Evolutionary conservation across 2,329 filamentous ascomycete genomes (phyloP).

Genomic region (Penicillium sp.): DNA sequence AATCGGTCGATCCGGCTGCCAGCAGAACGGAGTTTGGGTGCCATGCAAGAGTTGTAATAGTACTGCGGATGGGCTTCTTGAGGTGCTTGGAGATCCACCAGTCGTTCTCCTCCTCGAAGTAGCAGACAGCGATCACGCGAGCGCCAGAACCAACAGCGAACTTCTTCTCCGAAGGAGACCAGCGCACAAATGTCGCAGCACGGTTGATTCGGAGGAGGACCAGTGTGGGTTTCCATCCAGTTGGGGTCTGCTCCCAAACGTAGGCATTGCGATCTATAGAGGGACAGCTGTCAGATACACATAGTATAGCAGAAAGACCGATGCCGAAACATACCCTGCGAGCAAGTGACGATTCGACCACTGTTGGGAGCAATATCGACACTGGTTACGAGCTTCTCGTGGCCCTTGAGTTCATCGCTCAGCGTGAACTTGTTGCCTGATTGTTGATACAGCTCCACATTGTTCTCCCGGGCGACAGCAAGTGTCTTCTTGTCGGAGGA

Average conservation of each 20-base stretch:
- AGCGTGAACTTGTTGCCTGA: slow-evolving; percentile 72
- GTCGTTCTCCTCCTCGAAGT: slow-evolving; percentile 98
- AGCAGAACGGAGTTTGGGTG: slow-evolving; percentile 96
- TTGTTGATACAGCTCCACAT: slow-evolving; percentile 80
- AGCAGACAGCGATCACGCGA: slow-evolving; percentile 91
- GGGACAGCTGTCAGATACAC: background rate
- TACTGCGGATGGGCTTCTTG: slow-evolving; percentile 98
- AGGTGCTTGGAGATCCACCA: slow-evolving; percentile 99
- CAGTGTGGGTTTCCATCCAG: slow-evolving; percentile 93
- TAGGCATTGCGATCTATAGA: slow-evolving; percentile 85
- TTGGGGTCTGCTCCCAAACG: slow-evolving; percentile 92
- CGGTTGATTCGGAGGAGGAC: slow-evolving; percentile 96
- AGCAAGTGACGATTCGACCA: slow-evolving; percentile 95
- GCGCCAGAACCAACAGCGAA: slow-evolving; percentile 97
- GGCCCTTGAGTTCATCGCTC: slow-evolving; percentile 88
- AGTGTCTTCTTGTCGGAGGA: slow-evolving; percentile 84
- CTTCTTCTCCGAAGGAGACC: slow-evolving; percentile 94
- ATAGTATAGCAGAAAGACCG: background rate
- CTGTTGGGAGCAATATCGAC: slow-evolving; percentile 90
- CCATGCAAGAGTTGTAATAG: slow-evolving; percentile 91
- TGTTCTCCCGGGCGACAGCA: slow-evolving; percentile 84
- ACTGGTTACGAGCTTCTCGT: slow-evolving; percentile 94
- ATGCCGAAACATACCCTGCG: slow-evolving; percentile 63
- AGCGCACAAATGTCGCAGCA: slow-evolving; percentile 92
- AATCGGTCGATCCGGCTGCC: slow-evolving; percentile 93